phyloP scores from a whole-genome alignment of 139 green algal genomes.

The Pycnococcus provasolii region DNA sequence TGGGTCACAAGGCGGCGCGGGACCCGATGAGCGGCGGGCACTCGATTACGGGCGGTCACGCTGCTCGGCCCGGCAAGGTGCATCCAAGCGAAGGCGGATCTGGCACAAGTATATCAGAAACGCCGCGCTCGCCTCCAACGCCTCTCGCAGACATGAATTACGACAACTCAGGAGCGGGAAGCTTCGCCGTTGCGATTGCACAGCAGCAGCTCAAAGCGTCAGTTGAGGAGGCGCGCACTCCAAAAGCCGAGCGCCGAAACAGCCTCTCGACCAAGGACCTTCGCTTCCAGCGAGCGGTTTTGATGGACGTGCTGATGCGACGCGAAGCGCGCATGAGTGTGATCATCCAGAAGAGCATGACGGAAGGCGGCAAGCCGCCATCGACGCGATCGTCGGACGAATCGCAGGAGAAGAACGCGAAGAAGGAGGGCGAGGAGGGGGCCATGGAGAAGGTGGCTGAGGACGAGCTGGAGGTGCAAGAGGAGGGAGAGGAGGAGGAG shows the following conservation, averaged over 20 bases:
- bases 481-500: neutral
- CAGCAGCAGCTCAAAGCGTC: too few species aligned
- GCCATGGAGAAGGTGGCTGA: neutral
- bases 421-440: neutral
- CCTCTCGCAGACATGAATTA: too few species aligned
- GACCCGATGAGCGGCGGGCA: neutral
- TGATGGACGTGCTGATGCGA: too few species aligned
- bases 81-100: neutral
- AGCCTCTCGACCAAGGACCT: too few species aligned
- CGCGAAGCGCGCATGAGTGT: neutral
- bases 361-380: neutral
- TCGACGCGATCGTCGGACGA: neutral
- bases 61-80: neutral
- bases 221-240: too few species aligned
- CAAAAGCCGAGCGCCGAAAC: too few species aligned
- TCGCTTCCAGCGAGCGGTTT: too few species aligned
- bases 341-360: neutral
- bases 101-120: neutral
- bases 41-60: neutral
- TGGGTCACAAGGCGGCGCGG: too few species aligned
- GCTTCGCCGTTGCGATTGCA: too few species aligned
- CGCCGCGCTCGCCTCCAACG: neutral
- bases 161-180: too few species aligned
- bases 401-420: neutral
- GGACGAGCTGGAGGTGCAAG: neutral